Percentiles rank a stretch among this genome's conserved stretches.
Evolutionary conservation across 2,329 filamentous ascomycete genomes (phyloP).

Genomic region (Didymella segeticola): DNA sequence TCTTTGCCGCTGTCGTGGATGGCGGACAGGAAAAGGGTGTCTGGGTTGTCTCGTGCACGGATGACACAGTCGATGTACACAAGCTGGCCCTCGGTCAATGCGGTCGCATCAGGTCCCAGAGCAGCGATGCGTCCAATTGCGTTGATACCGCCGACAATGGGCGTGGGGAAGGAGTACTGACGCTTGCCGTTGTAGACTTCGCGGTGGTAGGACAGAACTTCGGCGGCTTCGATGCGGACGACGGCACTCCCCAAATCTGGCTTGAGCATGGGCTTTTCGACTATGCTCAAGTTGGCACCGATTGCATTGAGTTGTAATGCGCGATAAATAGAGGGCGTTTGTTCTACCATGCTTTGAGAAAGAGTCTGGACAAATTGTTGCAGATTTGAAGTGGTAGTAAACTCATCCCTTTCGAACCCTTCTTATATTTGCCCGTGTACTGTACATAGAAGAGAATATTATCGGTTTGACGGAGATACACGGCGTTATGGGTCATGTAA

Average conservation of each 20-base stretch:
- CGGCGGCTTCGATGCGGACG: not conserved
- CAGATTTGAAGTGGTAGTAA: not conserved
- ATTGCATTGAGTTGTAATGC: not conserved
- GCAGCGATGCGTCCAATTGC: not conserved
- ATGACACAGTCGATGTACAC: not conserved
- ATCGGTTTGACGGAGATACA: not conserved
- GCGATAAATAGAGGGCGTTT: too few relatives aligned
- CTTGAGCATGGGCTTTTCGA: not conserved
- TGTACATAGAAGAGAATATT: not conserved
- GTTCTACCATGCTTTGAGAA: not conserved
- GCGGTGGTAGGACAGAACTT: not conserved
- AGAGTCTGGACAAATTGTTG: too few relatives aligned
- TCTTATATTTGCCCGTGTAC: not conserved
- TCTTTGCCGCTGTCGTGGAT: not conserved
- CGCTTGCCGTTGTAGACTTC: not conserved
- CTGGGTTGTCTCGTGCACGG: not conserved
- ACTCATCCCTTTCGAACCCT: not conserved
- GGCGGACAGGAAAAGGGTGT: not conserved
- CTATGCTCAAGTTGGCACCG: not conserved
- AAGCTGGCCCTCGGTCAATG: not conserved
- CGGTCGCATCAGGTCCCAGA: not conserved
- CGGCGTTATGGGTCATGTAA: too few relatives aligned
- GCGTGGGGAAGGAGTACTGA: not conserved
- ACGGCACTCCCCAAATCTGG: not conserved
- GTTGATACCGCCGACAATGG: not conserved